Percentiles rank a stretch among this genome's conserved stretches.
phyloP scores from a whole-genome alignment of 176 grass and related monocot genomes.

The Oropetium thomaeum region DNA sequence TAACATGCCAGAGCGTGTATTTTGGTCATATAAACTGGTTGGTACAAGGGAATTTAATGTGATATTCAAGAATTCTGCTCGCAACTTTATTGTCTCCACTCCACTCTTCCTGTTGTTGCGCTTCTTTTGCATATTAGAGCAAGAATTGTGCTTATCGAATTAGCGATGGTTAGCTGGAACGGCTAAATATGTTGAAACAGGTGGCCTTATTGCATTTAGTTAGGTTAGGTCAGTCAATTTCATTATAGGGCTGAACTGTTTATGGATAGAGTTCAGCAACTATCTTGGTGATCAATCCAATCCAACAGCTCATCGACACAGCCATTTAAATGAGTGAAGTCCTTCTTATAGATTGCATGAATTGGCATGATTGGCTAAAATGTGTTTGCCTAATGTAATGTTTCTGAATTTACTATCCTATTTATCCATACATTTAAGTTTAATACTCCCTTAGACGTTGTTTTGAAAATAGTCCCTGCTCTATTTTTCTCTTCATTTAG shows the following conservation, averaged over 20 bases:
- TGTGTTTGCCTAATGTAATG: neutral
- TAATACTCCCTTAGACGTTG: neutral
- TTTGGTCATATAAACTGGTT: neutral
- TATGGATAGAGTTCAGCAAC: neutral
- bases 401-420: neutral
- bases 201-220: neutral
- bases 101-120: neutral
- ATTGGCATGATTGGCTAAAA: constrained; percentile 2
- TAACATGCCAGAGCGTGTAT: neutral
- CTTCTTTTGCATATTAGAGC: neutral
- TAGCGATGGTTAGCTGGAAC: neutral
- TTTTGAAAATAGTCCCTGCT: neutral
- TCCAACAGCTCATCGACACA: neutral
- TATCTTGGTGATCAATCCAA: neutral
- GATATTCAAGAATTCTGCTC: neutral
- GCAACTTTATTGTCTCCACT: neutral
- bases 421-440: too few relatives aligned
- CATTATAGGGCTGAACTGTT: neutral
- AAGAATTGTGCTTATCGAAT: neutral
- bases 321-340: neutral
- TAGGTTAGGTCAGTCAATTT: neutral
- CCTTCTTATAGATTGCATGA: neutral
- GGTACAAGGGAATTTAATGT: too few relatives aligned
- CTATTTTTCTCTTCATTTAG: neutral
- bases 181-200: neutral